These are phyloP conservation scores for Arthrobotrys pseudoclavata DNA, from an alignment of 2,329 filamentous ascomycete species.

Conservation along the genomic window DNA sequence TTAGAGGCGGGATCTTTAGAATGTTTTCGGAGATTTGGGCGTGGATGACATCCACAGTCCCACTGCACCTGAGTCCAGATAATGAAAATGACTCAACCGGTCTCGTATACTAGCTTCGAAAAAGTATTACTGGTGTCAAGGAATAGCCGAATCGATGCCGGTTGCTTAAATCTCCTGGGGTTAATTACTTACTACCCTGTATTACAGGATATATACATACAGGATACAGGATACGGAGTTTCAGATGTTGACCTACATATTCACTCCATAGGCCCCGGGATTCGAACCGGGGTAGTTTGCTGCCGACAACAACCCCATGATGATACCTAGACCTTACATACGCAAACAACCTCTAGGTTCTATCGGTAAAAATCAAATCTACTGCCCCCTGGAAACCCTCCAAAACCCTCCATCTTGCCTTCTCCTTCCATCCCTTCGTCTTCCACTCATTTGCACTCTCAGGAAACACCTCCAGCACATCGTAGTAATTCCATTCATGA, in stretches of 20 bases:
- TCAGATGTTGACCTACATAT: too few species aligned
- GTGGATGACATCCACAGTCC: too few species aligned
- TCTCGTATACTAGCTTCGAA: too few species aligned
- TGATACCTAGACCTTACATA: too few species aligned
- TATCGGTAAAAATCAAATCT: conserved; percentile 52
- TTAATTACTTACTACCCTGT: background rate
- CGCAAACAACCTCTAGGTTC: background rate
- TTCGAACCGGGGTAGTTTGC: background rate
- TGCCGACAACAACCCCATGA: background rate
- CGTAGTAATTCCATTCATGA: conserved; percentile 68
- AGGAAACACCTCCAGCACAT: conserved; percentile 70
- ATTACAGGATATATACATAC: too few species aligned
- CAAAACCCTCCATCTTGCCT: conserved; percentile 70
- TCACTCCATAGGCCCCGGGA: too few species aligned
- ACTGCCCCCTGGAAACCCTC: conserved; percentile 69
- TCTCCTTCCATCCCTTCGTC: conserved; percentile 68
- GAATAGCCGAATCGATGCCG: background rate
- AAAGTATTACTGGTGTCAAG: too few species aligned
- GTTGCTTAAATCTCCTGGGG: background rate
- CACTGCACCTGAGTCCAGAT: too few species aligned
- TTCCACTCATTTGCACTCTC: conserved; percentile 69
- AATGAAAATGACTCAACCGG: too few species aligned
- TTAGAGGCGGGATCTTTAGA: too few species aligned
- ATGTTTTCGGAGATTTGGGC: too few species aligned
- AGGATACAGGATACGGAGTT: background rate